These are phyloP conservation scores for Aspergillus ellipticus DNA, from an alignment of 495 filamentous ascomycete genomes.

Conservation along the genomic window DNA sequence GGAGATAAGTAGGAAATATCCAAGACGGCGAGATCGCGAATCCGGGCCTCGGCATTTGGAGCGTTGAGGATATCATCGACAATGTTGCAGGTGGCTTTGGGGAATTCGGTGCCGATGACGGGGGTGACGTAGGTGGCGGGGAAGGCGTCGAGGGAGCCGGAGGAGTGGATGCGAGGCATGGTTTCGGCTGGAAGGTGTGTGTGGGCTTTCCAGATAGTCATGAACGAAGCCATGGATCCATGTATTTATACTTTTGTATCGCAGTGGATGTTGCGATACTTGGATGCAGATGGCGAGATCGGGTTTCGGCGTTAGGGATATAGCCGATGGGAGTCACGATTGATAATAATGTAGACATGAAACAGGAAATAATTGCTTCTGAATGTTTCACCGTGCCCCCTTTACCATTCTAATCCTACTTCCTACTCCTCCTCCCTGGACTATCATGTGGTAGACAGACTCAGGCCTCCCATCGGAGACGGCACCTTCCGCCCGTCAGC, in stretches of 20 bases:
- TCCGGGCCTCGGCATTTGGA: conserved; percentile 51
- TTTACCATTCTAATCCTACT: no score
- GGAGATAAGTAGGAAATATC: conserved; percentile 5
- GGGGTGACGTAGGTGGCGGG: conserved; percentile 15
- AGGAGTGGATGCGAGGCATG: conserved; percentile 9
- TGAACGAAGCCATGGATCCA: neutral
- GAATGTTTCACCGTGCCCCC: no score
- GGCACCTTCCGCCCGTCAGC: no score
- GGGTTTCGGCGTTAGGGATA: neutral
- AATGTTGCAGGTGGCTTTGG: conserved; percentile 38
- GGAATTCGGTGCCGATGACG: conserved; percentile 53
- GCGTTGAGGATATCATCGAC: conserved; percentile 52
- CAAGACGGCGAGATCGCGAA: conserved; percentile 57
- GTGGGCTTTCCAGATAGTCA: neutral
- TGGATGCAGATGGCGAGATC: neutral
- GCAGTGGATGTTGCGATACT: no score
- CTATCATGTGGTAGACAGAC: no score
- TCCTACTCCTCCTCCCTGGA: no score
- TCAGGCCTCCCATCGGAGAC: no score
- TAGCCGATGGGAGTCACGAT: neutral
- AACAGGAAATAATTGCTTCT: no score
- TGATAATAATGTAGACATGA: no score
- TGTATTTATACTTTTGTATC: no score
- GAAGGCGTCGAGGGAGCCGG: conserved; percentile 11
- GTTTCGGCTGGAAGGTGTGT: neutral